These are phyloP conservation scores for Sporothrix brunneoviolacea DNA, from an alignment of 2,329 filamentous ascomycete genomes.

Conservation along the genomic window DNA sequence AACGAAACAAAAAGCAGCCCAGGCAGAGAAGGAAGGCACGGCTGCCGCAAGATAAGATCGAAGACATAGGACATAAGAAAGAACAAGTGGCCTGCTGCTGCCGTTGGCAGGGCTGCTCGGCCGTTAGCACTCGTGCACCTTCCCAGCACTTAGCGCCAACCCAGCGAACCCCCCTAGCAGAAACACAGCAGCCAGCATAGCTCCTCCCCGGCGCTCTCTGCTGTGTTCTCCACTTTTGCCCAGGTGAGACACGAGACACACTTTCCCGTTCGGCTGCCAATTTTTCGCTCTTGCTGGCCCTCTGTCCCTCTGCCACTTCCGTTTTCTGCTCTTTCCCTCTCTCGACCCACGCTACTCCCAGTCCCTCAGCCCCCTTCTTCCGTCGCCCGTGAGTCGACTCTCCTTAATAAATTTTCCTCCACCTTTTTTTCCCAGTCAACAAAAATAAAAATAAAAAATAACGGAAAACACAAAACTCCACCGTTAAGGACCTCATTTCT, in stretches of 20 bases:
- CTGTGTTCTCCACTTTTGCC: constrained; percentile 1
- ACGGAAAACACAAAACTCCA: constrained; percentile 7
- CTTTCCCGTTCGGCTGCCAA: constrained; percentile 9
- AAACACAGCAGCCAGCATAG: too few species aligned
- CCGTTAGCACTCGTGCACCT: too few species aligned
- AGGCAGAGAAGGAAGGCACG: background rate
- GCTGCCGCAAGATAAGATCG: background rate
- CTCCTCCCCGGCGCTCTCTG: background rate
- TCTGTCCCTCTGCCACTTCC: background rate
- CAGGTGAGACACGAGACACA: constrained; percentile 13
- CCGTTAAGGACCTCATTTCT: constrained; percentile 1
- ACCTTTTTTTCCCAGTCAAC: constrained; percentile 9
- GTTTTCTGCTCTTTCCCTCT: constrained; percentile 7
- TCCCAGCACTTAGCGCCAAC: too few species aligned
- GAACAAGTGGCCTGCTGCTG: too few species aligned
- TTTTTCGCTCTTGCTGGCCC: background rate
- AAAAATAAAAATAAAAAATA: constrained; percentile 5
- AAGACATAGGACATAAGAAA: too few species aligned
- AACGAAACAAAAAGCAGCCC: too few species aligned
- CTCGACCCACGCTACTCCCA: background rate
- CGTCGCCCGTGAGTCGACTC: background rate
- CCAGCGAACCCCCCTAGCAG: too few species aligned
- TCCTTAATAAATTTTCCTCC: constrained; percentile 6
- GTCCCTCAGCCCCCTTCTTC: background rate
- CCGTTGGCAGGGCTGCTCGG: too few species aligned